phyloP scores from a whole-genome alignment of 768 basidiomycete genomes.

The Megacollybia marginata region DNA sequence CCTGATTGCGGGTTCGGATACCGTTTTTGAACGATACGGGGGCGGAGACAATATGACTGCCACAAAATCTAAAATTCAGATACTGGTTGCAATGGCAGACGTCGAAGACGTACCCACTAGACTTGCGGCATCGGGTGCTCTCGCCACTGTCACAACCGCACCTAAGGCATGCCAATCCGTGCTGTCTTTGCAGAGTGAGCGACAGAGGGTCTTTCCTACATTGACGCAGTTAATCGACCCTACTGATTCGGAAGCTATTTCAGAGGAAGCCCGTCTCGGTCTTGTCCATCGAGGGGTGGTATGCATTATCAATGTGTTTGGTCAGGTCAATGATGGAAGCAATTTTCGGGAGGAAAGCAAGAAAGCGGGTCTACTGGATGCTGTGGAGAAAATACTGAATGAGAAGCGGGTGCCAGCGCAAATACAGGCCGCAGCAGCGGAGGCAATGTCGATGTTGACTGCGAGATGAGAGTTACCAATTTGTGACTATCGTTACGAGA shows the following conservation, averaged over 20 bases:
- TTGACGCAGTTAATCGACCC: conserved; percentile 66
- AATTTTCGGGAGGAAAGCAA: conserved; percentile 44
- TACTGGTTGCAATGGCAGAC: conserved; percentile 80
- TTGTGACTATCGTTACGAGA: too few relatives aligned
- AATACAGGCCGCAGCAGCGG: too few relatives aligned
- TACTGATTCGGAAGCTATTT: conserved; percentile 22
- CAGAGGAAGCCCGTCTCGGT: conserved; percentile 38
- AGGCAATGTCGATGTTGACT: too few relatives aligned
- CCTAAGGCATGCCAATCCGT: conserved; percentile 53
- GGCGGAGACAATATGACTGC: conserved; percentile 30
- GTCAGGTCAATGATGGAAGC: conserved; percentile 34
- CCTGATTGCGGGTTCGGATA: conserved; percentile 70
- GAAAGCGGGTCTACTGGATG: conserved; percentile 43
- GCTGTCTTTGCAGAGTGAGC: conserved; percentile 57
- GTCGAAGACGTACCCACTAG: conserved; percentile 81
- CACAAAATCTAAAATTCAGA: conserved; percentile 62
- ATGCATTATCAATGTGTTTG: conserved; percentile 60
- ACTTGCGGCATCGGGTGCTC: conserved; percentile 83
- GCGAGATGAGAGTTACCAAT: too few relatives aligned
- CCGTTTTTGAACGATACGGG: conserved; percentile 67
- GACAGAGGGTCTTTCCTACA: conserved; percentile 55
- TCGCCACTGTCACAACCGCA: conserved; percentile 71
- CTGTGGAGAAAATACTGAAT: conserved; percentile 42
- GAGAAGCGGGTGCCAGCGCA: too few relatives aligned
- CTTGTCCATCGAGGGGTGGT: conserved; percentile 74